These are phyloP conservation scores for Didymella exigua DNA, from an alignment of 2,329 filamentous ascomycete genomes.

Conservation along the genomic window DNA sequence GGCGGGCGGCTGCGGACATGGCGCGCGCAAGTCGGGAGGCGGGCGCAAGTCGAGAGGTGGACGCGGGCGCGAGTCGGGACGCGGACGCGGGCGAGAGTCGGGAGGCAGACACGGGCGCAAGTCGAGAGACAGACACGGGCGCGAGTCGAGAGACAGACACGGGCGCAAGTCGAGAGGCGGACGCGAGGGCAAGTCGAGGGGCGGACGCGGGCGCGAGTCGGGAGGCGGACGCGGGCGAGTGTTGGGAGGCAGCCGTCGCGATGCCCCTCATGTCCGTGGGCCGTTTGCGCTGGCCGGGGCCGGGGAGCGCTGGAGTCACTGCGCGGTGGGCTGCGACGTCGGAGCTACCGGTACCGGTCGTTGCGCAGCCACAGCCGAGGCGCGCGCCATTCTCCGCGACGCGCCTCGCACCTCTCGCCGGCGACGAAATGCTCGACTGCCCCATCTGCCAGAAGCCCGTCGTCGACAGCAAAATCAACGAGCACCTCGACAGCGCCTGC, in stretches of 20 bases:
- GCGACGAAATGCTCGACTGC: conserved; percentile 67
- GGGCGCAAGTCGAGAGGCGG: conserved; percentile 14
- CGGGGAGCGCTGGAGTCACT: not conserved
- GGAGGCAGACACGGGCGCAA: no score
- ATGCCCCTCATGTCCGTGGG: conserved; percentile 24
- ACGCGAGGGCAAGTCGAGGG: no score
- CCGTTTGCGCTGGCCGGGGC: not conserved
- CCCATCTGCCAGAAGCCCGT: conserved; percentile 81
- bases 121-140: not conserved
- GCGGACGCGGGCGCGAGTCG: conserved; percentile 22
- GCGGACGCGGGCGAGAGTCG: conserved; percentile 5
- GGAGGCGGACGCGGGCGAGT: conserved; percentile 8
- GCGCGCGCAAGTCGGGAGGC: conserved; percentile 21
- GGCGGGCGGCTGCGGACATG: conserved; percentile 45
- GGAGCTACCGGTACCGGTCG: no score
- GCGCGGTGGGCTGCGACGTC: not conserved
- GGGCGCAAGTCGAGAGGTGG: conserved; percentile 20
- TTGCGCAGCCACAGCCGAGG: conserved; percentile 20
- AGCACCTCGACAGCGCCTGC: conserved; percentile 87
- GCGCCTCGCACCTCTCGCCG: conserved; percentile 14
- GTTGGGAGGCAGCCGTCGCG: conserved; percentile 13
- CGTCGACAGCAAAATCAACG: conserved; percentile 78
- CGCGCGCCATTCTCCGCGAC: conserved; percentile 19
- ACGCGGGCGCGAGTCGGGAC: conserved; percentile 20
- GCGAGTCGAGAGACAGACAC: not conserved